These are phyloP conservation scores for Ceratocystis huliohia DNA, from an alignment of 2,329 filamentous ascomycete genomes.

Conservation along the genomic window DNA sequence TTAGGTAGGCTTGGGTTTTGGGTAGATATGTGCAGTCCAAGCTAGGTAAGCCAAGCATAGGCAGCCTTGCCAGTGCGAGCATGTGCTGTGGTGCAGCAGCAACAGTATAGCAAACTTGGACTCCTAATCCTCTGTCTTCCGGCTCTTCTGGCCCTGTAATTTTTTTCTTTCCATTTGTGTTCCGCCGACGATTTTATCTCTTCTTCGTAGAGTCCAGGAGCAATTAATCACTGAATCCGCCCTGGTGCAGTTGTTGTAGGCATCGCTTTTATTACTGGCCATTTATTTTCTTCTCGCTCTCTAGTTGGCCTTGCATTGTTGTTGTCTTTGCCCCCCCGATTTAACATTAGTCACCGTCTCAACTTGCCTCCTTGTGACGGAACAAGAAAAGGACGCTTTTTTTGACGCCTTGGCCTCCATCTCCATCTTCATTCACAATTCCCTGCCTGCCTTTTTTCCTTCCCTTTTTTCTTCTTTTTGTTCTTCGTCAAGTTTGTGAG, in stretches of 20 bases:
- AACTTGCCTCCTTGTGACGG: constrained; percentile 10
- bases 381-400: constrained; percentile 3
- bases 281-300: not conserved
- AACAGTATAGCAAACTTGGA: not conserved
- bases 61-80: no score
- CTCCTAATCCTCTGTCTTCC: not conserved
- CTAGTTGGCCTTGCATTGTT: not conserved
- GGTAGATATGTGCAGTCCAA: no score
- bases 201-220: no score
- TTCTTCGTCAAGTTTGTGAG: not conserved
- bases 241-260: no score
- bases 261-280: no score
- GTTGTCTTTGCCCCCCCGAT: not conserved
- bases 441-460: not conserved
- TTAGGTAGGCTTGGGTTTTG: no score
- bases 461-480: not conserved
- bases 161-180: not conserved
- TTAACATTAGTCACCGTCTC: constrained; percentile 10
- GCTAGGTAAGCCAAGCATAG: no score
- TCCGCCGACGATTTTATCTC: no score
- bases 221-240: no score
- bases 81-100: not conserved
- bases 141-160: not conserved
- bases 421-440: constrained; percentile 6
- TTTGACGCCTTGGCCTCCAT: constrained; percentile 2